Conservation (phyloP, 345 rosid species). For the Kandelia obovata region DNA sequence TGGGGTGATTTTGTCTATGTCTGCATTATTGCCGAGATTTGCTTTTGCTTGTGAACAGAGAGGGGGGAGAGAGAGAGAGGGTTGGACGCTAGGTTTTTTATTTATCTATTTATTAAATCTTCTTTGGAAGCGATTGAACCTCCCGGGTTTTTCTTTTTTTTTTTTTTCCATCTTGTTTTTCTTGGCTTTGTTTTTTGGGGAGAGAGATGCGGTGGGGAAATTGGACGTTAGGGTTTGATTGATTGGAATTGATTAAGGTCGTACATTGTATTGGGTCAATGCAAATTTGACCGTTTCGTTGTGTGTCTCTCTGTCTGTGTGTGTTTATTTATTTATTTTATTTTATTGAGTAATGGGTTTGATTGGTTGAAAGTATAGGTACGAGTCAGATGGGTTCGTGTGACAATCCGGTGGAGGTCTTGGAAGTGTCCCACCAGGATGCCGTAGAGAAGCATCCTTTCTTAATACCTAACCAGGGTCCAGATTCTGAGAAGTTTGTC, state of each 20-base stretch:
- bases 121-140: neutral
- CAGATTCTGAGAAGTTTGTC: conserved; percentile 16
- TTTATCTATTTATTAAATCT: neutral
- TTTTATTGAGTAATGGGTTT: conserved; percentile 11
- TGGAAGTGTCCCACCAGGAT: conserved; percentile 18
- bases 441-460: conserved; percentile 22
- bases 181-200: conserved; percentile 6
- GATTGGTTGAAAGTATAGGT: conserved; percentile 16
- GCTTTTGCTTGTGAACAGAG: conserved; percentile 28
- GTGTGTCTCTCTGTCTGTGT: neutral
- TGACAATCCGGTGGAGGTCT: conserved; percentile 17
- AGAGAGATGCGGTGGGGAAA: neutral
- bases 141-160: conserved; percentile 10
- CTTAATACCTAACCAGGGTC: conserved; percentile 13
- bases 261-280: conserved; percentile 29
- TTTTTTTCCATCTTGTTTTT: neutral
- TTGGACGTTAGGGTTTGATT: conserved; percentile 17
- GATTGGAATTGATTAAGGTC: conserved; percentile 30
- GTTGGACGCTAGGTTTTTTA: conserved; percentile 35
- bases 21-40: conserved; percentile 31
- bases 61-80: neutral
- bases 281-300: conserved; percentile 9
- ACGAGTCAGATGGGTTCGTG: conserved; percentile 30
- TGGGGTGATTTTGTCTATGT: neutral
- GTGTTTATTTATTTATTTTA: neutral